Evolutionary conservation across 306 rosid species (phyloP), one percentile per base, ranked within the genome.

Genomic region (Trifolium subterraneum): DNA sequence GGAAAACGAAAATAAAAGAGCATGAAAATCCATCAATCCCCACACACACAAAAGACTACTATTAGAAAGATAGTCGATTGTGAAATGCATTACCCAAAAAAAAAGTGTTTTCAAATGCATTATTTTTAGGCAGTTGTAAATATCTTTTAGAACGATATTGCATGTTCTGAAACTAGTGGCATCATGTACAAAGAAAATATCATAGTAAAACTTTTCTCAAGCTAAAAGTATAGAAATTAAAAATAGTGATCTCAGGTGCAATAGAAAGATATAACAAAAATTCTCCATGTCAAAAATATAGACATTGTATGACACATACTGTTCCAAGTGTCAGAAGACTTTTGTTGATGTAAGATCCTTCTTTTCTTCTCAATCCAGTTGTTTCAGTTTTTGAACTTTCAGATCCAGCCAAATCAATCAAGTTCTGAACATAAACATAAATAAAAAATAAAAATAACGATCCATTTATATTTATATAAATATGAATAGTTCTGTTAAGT

Each of bases 321-420:
- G 99, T 95, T 90, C 99, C 99, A 81, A 95, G 99, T 50, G 99
- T 95, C 78, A 95, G 78, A 72, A 95, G 98, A 70, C 99, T 95
- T 87, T 95, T 95, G 83, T 95, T 95, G 75, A 95, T 95, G 83
- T 95, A 95, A 78, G 99, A 87, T 81, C 99, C 99, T 78, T 95
- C 99, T 87, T 95, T 95, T 82, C 99, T 88, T 74, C 98, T 86
- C 63, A 95, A 82, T 55, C 99, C 99, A 85, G 98, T 95, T 38
- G 99, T 95, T 80, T 95, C 98, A 13, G 98, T 90, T 86, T 95
- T 95, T 7, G 99, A 95, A 88, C 99, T 95, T 90, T 95, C 99
- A 68, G 99, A 95, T 75, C 99, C 99, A 77, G 99, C 99, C 74
- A 95, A 84, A 88, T 95, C 99, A 71, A 95, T 95, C 86, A 92